Percentiles rank a stretch among this genome's conserved stretches.
Evolutionary conservation across 768 basidiomycete genomes (phyloP).

Genomic region (Tephrocybe rancida): DNA sequence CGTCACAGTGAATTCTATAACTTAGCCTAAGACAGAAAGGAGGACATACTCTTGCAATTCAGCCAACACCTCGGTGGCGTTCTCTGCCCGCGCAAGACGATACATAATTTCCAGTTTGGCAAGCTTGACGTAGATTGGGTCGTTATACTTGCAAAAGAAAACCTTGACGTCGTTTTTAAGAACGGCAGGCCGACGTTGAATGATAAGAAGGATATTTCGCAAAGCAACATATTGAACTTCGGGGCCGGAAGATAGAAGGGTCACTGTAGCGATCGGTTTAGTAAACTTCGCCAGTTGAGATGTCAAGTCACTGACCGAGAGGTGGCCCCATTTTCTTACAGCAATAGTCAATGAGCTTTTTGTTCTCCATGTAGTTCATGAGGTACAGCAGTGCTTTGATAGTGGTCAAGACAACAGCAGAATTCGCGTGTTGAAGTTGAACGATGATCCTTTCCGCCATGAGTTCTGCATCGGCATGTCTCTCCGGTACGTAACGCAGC

Average conservation of each 20-base stretch:
- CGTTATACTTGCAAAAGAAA: conserved; percentile 99
- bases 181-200: conserved; percentile 90
- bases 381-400: conserved; percentile 94
- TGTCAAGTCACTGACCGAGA: conserved; percentile 59
- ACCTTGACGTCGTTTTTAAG: conserved; percentile 97
- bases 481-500: conserved; percentile 91
- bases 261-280: conserved; percentile 54
- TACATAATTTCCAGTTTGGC: conserved; percentile 99
- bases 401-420: conserved; percentile 97
- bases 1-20: neutral
- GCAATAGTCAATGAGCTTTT: conserved; percentile 81
- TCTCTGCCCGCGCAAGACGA: conserved; percentile 92
- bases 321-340: conserved; percentile 99
- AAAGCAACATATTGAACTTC: conserved; percentile 99
- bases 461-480: conserved; percentile 84
- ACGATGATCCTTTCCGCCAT: conserved; percentile 96
- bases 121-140: conserved; percentile 98
- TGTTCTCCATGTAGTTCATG: conserved; percentile 99
- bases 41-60: conserved; percentile 87
- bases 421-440: conserved; percentile 97
- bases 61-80: conserved; percentile 88
- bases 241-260: conserved; percentile 92
- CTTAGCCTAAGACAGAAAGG: neutral
- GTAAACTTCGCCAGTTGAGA: conserved; percentile 4
- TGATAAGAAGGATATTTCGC: conserved; percentile 95